Base-by-base conservation (phyloP, 2,329 filamentous ascomycete species). In the Fusarium sulawesiense region DNA sequence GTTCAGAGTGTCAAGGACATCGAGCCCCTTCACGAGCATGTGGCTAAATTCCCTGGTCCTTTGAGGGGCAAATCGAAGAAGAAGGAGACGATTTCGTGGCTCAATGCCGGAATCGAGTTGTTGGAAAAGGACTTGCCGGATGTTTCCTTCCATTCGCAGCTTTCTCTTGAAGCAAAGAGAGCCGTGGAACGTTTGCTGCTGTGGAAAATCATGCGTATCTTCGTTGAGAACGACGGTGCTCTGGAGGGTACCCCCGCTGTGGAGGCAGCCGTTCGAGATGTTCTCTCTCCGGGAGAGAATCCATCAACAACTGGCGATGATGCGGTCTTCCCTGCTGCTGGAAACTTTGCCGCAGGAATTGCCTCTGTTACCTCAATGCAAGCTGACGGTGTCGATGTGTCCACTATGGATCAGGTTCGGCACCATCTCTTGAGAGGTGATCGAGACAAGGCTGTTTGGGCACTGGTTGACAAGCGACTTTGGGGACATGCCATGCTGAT, bases 401-500 rank as follows among this genome's bases (percentile, higher is more conserved):
- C 86, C 3, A 88, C 90, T 7, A 83, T 97, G 41, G 89, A 93
- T 64, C 86, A 90, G 61, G 85, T 98, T 48, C 91, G 93, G 29
- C 89, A 86, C 47, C 85, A 89, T 74, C 86, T 99, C 7, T 84
- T 97, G 11, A 84, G 88, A 57, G 96, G 97, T 12, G 91, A 98
- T 48, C 89, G 94, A 23, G 94, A 98, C 76, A 93, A 94, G 72
- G 96, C 96, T 7, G 92, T 97, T 1, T 98, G 95, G 95, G 86
- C 92, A 69, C 94, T 96, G 7, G 95, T 94, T 32, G 96, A 99
- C 78, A 94, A 94, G 78, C 89, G 94, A 50, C 84, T 99, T 4
- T 99, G 97, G 97, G 96, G 93, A 4, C 97, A 99, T 79, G 97
- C 96, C 5, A 92, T 99, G 87, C 85, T 99, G 21, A 91, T 99